A percentile compares a stretch with the other conserved stretches of the same genome.
Conservation (phyloP, 371 early-diverging fungal species). For the Haplosporangium sp. region DNA sequence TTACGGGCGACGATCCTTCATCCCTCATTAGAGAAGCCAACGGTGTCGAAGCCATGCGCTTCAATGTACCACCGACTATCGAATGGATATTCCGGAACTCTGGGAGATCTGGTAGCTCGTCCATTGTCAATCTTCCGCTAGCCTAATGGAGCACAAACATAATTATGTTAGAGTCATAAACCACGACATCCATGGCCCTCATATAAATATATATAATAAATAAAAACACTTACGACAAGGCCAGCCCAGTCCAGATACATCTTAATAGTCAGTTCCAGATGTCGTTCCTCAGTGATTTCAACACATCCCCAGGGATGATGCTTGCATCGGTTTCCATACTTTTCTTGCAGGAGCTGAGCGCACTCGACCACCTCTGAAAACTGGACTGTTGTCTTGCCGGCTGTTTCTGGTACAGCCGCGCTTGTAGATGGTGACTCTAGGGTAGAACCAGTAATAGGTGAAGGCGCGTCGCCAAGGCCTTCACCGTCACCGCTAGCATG, state of each 20-base stretch:
- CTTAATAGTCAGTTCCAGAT: constrained; percentile 49
- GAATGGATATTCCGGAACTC: constrained; percentile 34
- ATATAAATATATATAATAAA: background rate
- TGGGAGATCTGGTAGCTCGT: constrained; percentile 45
- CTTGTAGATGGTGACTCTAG: background rate
- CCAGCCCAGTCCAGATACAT: constrained; percentile 55
- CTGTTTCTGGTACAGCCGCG: background rate
- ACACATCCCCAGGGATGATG: constrained; percentile 53
- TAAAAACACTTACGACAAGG: constrained; percentile 30
- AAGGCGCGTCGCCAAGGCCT: background rate
- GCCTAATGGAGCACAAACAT: constrained; percentile 17
- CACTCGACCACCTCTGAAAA: constrained; percentile 49
- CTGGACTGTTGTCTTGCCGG: constrained; percentile 44
- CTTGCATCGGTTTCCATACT: constrained; percentile 37
- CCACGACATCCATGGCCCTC: background rate
- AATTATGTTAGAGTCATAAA: background rate
- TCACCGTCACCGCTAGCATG: constrained; percentile 1
- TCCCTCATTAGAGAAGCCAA: background rate
- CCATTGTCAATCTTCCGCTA: constrained; percentile 46
- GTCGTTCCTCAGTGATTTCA: constrained; percentile 21
- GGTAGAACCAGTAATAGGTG: background rate
- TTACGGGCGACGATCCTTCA: background rate
- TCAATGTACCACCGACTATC: constrained; percentile 18
- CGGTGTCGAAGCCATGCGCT: constrained; percentile 43
- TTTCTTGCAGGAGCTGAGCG: constrained; percentile 30